Evolutionary conservation across 179 eudicot genomes (phyloP), one percentile per base, ranked within the genome.

Genomic region (Amaranthus tricolor): DNA sequence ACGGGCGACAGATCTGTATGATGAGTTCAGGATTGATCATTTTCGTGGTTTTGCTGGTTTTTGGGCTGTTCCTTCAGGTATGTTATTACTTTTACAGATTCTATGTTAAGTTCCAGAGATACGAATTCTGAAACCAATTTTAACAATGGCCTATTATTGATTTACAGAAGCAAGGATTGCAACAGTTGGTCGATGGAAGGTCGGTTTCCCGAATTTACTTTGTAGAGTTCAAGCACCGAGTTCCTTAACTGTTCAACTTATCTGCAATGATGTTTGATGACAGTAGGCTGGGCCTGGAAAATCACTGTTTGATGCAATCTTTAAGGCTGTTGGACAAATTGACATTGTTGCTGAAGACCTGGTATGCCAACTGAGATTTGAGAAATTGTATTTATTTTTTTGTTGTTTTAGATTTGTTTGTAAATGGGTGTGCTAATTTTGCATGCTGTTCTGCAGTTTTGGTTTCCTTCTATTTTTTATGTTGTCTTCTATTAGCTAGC

Each of bases 21-120:
- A 91, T 78, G 99, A 95, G 82, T 95, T 95, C 82, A 86, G 98
- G 84, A 95, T 95, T 80, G 99, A 95, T 77, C 99, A 95, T 80
- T 95, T 95, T 58, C 87, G 99, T 86, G 99, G 98, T 81, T 91
- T 95, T 85, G 90, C 98, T 75, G 99, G 99, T 71, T 95, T 78
- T 85, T 95, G 99, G 99, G 99, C 99, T 74, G 97, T 95, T 79
- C 97, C 97, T 74, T 86, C 95, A 74, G 98, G 99, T 94, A 85
- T 64, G 62, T 17, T 24, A 79, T 87, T 57, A 64, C 47, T 74
- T 62, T 63, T 60, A 17, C 40, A n/a, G 62, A 20, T 66, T 59
- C n/a, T 78, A 20, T 55, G n/a, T 53, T 57, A 40, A 51, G 6
- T 19, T 51, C n/a, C 9, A 69, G 60, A 21, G 59, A 44, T 70